Evolutionary conservation across 768 basidiomycete species (phyloP), one percentile per base, ranked within the genome.

Genomic region (Megacollybia marginata): DNA sequence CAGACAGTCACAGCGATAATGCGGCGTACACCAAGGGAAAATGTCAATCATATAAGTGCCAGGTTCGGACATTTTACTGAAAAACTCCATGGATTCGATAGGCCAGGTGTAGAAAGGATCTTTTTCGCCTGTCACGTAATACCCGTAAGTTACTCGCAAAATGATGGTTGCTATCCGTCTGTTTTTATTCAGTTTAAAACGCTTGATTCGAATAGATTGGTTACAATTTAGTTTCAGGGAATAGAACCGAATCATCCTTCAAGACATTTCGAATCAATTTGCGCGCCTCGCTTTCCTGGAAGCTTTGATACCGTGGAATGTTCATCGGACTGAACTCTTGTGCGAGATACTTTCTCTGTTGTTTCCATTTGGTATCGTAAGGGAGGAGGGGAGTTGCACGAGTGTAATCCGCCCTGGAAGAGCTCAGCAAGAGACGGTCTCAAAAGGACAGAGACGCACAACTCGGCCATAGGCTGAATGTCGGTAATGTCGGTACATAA

Each of bases 1-100:
- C 56, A 31, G 62, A 19, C 4, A 20, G 16, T 13, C 5, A 6
- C 11, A 6, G 0, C 2, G 28, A 18, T 5, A 5, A 28, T 4
- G 9, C 4, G 11, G 1, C 60, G 20, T 34, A 64, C 64, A 46
- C 2, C 42, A 23, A 20, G 62, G 62, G 19, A 64, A 38, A 9
- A 50, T 0, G 46, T 62, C 60, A 5, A 64, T 62, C 7, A 65
- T 33, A 32, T 49, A 63, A 1, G 23, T 34, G 10, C 57, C 55
- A 0, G 61, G 55, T 0, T 23, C 36, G 8, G 33, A 20, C 3
- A 51, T 9, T 15, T 19, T 40, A 7, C 15, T 19, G 19, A 40
- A 40, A 40, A 15, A 15, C 5, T 15, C 38, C 38, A 40, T 40
- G 5, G 38, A 15, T 15, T 15, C 19, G 19, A 40, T 15, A 7